Evolutionary conservation across 148 eudicot genomes (phyloP).

Genomic region (Camellia japonica): DNA sequence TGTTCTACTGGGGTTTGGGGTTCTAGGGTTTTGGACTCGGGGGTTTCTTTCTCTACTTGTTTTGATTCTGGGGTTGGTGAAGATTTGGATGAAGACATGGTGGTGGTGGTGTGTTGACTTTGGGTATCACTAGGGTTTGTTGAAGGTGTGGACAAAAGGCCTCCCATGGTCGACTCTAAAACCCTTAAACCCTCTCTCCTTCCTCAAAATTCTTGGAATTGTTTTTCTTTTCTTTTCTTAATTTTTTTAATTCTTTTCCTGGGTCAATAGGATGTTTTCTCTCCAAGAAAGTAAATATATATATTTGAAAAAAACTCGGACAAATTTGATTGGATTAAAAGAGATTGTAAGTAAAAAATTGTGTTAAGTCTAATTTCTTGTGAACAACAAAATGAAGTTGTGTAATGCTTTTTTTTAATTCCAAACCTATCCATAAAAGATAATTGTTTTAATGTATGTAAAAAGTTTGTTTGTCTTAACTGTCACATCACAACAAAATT

Average conservation of each 20-base stretch:
- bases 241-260: too few species aligned
- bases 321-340: too few species aligned
- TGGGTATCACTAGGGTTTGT: constrained; percentile 13
- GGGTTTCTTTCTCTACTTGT: not conserved
- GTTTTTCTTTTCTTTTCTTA: not conserved
- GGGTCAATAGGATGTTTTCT: not conserved
- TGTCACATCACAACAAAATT: too few species aligned
- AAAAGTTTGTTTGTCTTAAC: too few species aligned
- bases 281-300: too few species aligned
- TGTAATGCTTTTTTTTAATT: too few species aligned
- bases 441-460: too few species aligned
- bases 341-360: too few species aligned
- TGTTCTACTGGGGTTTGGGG: constrained; percentile 19
- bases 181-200: constrained; percentile 21
- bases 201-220: not conserved
- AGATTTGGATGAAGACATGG: constrained; percentile 6
- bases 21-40: constrained; percentile 15
- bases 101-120: not conserved
- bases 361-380: too few species aligned
- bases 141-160: not conserved
- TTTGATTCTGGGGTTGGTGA: not conserved
- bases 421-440: too few species aligned
- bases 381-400: too few species aligned
- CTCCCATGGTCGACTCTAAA: constrained; percentile 23
- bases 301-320: too few species aligned